Base-by-base conservation (phyloP, 179 eudicot genomes). In the Vitellaria paradoxa region DNA sequence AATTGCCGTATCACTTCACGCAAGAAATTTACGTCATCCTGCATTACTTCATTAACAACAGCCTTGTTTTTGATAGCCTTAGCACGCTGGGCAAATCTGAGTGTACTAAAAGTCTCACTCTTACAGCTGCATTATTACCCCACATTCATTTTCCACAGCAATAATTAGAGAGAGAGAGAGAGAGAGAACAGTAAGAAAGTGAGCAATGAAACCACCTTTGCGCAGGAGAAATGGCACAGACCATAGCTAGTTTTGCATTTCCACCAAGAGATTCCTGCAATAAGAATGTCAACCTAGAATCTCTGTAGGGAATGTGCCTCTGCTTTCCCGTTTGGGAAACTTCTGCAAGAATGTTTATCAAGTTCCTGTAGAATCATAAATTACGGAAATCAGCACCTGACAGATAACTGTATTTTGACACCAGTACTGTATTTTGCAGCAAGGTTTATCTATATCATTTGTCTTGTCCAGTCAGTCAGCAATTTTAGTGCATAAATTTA, bases 241-340 rank as follows among this genome's bases (percentile, higher is more conserved):
- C 90, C 99, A 96, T 93, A 65, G 98, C 99, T 83, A 96, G 77
- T 87, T 96, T 96, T 67, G 99, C 99, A 85, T 96, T 96, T 71
- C 99, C 99, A 56, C 99, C 99, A 9, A 96, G 98, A 80, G 99
- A 96, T 78, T 96, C 99, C 88, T 96, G 99, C 74, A 96, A 83
- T 84, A 96, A 86, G 80, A 96, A 96, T 61, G 99, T 96, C 88
- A 96, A 85, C 85, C 90, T 89, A 63, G 99, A 96, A 84, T 96
- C 98, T 86, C 99, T 86, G 79, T 96, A 96, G 12, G 99, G 99
- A 57, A 96, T 92, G 81, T 93, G 98, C 82, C 95, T 89, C 45
- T 90, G 94, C 78, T 96, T 30, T 30, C 37, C 37, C 2, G 37
- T 88, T 82, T 96, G 98, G 42, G 99, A 96, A 86, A 94, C 88